Evolutionary conservation across 2,329 filamentous ascomycete genomes (phyloP), one percentile per base, ranked within the genome.

Genomic region (Aspergillus nomiae): DNA sequence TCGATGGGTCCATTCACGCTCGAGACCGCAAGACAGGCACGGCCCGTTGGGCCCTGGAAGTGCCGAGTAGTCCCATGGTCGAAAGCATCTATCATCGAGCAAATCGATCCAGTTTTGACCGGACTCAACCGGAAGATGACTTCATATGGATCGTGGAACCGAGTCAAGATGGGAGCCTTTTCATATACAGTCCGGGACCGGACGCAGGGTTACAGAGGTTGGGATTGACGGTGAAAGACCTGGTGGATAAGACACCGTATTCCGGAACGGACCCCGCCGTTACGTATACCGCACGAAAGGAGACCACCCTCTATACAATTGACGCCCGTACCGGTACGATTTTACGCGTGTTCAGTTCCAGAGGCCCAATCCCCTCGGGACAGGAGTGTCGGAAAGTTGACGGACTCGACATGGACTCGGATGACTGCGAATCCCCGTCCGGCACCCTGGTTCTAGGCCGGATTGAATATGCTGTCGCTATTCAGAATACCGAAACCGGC

Each of bases 121-220:
- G 85, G 54, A 80, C 88, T 28, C 74, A 77, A 36, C 81, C 85
- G 38, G 89, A 95, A 69, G 92, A 96, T 72, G 91, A 96, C 72
- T 95, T 93, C 71, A 83, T 97, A 54, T 99, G 95, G 92, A 94
- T 96, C 60, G 92, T 99, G 59, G 95, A 98, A 78, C 95, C 95
- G 16, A 94, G 86, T 68, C 88, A 90, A 68, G 91, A 97, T 76
- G 95, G 95, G 4, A 89, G 87, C 70, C 85, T 99, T 46, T 98
- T 95, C 74, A 86, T 96, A 58, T 95, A 95, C 84, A 87, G 89
- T 28, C 92, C 93, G 1, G 88, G 87, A 14, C 79, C 78, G 1
- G 73, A 79, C 56, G 77, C 79, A 32, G 81, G 81, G 12, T 67
- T 83, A 21, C 80, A 84, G 68, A 79, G 79, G 64, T 69, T 84